Percentiles rank a stretch among this genome's conserved stretches.
These are phyloP conservation scores for Haplosporangium gracile DNA, from an alignment of 192 early-diverging fungal genomes.

Conservation along the genomic window DNA sequence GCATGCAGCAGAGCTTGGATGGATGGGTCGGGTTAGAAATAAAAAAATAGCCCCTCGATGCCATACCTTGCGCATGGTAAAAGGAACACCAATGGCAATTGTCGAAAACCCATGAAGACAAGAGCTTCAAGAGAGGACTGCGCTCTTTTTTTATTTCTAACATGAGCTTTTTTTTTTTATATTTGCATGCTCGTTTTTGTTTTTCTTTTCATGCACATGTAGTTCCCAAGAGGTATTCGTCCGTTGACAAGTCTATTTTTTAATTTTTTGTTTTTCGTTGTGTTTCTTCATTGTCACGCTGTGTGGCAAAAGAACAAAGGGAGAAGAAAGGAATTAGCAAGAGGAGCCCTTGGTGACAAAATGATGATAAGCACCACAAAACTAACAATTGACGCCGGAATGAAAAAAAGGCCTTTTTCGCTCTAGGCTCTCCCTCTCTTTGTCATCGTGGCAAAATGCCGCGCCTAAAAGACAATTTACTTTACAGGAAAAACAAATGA, in stretches of 20 bases:
- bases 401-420: not conserved
- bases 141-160: not conserved
- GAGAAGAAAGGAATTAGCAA: not conserved
- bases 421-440: not conserved
- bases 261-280: not conserved
- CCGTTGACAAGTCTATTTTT: not conserved
- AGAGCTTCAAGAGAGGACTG: not conserved
- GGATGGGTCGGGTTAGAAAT: not conserved
- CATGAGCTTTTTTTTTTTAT: no score
- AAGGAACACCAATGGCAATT: not conserved
- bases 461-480: not conserved
- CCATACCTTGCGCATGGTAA: not conserved
- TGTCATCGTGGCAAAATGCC: not conserved
- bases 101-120: no score
- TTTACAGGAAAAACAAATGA: not conserved
- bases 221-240: not conserved
- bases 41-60: not conserved
- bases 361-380: not conserved
- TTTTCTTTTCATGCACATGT: constrained; percentile 5
- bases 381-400: not conserved
- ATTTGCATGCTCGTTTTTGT: not conserved
- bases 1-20: not conserved
- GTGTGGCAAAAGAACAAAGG: not conserved
- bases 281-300: not conserved
- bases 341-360: not conserved